Evolutionary conservation across 345 rosid genomes (phyloP), one percentile per base, ranked within the genome.

Genomic region (Citrus glauca): DNA sequence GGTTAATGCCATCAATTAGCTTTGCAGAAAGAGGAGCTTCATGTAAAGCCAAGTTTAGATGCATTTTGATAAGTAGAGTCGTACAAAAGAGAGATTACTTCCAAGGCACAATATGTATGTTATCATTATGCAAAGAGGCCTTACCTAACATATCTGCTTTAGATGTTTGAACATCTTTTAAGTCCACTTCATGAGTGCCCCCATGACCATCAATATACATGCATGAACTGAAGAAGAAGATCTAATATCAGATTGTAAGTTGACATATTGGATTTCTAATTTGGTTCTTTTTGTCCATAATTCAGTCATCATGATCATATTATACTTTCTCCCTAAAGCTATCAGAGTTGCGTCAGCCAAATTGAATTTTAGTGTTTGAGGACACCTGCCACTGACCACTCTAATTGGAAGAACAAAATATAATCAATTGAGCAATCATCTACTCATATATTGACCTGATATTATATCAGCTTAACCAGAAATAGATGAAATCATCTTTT

Each of bases 1-100:
- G 92, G 82, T 95, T 94, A 64, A 93, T 88, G 73, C 99, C 98
- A 82, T 95, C 98, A 53, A 94, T 90, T 42, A 95, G 85, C 82
- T 81, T 91, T 30, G 93, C 87, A 71, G 92, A 85, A 85, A 87
- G 81, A 57, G 88, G 87, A 63, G 98, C 95, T 95, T 82, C 75
- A 75, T n/a, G 66, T 40, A 53, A 65, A 30, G 66, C 25, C 78
- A 65, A 71, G 40, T 57, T 62, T 63, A 72, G 40, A 64, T 55
- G 78, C 55, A 56, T 77, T 7, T 65, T 75, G 3, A 65, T 50
- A 57, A 69, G 70, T 28, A 73, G 53, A 69, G 27, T 7, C 27
- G 7, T 2, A 1, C 19, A 33, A 4, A 69, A 30, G 38, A 3
- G 4, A 35, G 20, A 27, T 13, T 20, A 38, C 73, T 13, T 76